Evolutionary conservation across 1,284 basidiomycete species (phyloP).

Genomic region (Malassezia sympodialis): DNA sequence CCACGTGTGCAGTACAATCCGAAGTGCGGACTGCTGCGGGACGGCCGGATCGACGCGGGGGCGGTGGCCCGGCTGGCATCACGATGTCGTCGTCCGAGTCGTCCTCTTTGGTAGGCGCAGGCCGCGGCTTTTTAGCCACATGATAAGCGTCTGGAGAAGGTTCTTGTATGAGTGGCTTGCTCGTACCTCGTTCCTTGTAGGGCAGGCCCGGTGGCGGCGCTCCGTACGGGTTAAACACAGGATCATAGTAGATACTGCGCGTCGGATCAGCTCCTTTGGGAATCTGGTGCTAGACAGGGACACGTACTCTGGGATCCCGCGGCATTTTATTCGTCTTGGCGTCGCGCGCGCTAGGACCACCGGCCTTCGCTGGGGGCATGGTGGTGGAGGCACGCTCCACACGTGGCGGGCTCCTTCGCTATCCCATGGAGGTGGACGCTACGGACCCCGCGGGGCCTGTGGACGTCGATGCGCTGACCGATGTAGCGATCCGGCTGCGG

Average conservation of each 20-base stretch:
- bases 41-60: not conserved
- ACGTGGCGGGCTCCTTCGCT: not conserved
- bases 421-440: not conserved
- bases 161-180: slow-evolving; percentile 14
- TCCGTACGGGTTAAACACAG: slow-evolving; percentile 83
- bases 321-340: not conserved
- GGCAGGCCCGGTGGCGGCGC: slow-evolving; percentile 95
- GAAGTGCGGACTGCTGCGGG: no score
- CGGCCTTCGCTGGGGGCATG: not conserved
- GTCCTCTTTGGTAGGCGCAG: slow-evolving; percentile 3
- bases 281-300: not conserved
- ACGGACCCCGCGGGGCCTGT: not conserved
- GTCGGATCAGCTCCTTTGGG: slow-evolving; percentile 19
- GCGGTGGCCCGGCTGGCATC: slow-evolving; percentile 38
- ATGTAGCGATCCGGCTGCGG: not conserved
- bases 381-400: not conserved
- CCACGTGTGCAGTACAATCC: not conserved
- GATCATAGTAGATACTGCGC: slow-evolving; percentile 79
- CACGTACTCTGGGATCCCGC: slow-evolving; percentile 5
- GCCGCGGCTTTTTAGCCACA: not conserved
- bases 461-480: not conserved
- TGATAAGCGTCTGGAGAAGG: not conserved
- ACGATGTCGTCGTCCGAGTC: slow-evolving; percentile 32
- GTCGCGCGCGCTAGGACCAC: not conserved
- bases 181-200: slow-evolving; percentile 60